A percentile compares a stretch with the other conserved stretches of the same genome.
Evolutionary conservation across 768 basidiomycete species (phyloP).

Genomic region (Phanerochaete sordida): DNA sequence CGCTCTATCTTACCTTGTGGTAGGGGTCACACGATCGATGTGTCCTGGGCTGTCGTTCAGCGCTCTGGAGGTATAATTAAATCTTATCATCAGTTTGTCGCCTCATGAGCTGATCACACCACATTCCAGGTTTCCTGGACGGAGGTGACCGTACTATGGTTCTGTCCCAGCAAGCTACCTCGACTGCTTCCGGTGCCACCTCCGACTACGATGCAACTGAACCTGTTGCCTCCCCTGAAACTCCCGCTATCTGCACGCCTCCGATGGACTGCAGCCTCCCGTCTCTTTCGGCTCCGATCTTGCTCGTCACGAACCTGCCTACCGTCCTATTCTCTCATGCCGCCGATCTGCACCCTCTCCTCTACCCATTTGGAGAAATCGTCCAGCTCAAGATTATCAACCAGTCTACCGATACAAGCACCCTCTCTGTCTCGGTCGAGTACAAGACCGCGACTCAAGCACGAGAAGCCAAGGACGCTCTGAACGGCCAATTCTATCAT

Average conservation of each 20-base stretch:
- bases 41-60: constrained; percentile 87
- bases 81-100: neutral
- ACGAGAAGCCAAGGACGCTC: constrained; percentile 58
- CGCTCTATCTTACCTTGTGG: constrained; percentile 5
- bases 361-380: constrained; percentile 69
- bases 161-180: constrained; percentile 38
- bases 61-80: constrained; percentile 68
- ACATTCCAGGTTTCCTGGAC: constrained; percentile 64
- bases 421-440: constrained; percentile 60
- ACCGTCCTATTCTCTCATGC: constrained; percentile 62
- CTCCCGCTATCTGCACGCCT: constrained; percentile 15
- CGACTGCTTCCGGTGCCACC: constrained; percentile 31
- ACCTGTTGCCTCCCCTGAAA: constrained; percentile 20
- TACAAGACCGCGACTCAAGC: constrained; percentile 53
- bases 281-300: neutral
- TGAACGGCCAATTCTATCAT: constrained; percentile 63
- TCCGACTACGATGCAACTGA: constrained; percentile 26
- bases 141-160: constrained; percentile 74
- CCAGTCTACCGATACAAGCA: constrained; percentile 31
- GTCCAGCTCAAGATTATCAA: constrained; percentile 55
- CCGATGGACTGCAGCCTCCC: constrained; percentile 10
- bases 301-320: constrained; percentile 62
- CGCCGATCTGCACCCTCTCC: constrained; percentile 67
- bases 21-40: constrained; percentile 73
- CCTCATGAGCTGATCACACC: neutral